Percentiles rank a stretch among this genome's conserved stretches.
Conservation (phyloP, 129 eudicot species). For the Lonicera japonica region DNA sequence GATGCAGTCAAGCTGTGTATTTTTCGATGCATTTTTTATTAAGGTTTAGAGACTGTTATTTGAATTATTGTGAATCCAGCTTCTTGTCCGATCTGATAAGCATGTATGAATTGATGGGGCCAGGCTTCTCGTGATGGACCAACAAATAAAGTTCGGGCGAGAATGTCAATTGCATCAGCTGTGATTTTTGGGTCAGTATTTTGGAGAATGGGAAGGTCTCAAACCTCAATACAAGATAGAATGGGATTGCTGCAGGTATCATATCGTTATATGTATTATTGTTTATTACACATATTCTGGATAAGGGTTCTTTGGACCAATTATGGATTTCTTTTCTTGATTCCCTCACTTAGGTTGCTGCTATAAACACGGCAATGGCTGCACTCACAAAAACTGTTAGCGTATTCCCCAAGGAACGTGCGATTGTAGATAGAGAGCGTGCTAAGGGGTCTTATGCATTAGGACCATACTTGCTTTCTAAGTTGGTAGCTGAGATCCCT, state of each 20-base stretch:
- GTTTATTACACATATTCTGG: neutral
- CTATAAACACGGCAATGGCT: conserved; percentile 99
- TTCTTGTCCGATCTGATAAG: conserved; percentile 1
- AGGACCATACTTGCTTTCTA: conserved; percentile 88
- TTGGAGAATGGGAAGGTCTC: conserved; percentile 97
- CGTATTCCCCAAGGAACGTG: conserved; percentile 97
- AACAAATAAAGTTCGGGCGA: conserved; percentile 81
- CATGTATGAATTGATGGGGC: conserved; percentile 18
- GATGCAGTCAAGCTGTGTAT: too few relatives aligned
- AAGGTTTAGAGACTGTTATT: neutral
- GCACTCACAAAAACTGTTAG: conserved; percentile 96
- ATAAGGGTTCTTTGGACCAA: conserved; percentile 1
- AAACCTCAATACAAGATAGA: conserved; percentile 94
- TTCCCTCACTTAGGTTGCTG: conserved; percentile 64
- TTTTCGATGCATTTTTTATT: too few relatives aligned
- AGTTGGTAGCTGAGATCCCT: conserved; percentile 91
- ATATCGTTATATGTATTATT: neutral
- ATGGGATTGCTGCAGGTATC: conserved; percentile 96
- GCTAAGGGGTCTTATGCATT: conserved; percentile 87
- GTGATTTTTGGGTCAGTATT: conserved; percentile 92
- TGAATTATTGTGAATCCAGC: neutral
- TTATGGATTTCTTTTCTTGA: neutral
- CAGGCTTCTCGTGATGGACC: conserved; percentile 99
- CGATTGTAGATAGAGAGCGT: conserved; percentile 94
- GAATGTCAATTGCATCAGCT: conserved; percentile 98